Base-by-base conservation (phyloP, 495 filamentous ascomycete genomes). In the Trichodelitschia bisporula region DNA sequence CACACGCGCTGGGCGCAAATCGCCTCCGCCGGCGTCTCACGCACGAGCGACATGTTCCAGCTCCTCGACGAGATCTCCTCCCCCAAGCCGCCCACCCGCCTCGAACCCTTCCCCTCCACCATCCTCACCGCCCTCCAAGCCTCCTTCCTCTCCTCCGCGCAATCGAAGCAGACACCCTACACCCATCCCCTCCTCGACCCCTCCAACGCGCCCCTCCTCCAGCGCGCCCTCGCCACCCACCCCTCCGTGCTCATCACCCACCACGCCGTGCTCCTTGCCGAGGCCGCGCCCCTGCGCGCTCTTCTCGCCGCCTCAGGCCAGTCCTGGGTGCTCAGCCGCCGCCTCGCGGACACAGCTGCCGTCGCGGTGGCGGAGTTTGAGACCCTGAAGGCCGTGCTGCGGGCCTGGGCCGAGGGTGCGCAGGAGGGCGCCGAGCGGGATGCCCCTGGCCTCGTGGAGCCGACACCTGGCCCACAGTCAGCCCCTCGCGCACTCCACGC, bases 241-340 rank as follows among this genome's bases (percentile, higher is more conserved):
- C 10, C 16, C 18, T 28, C 27, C 26, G 4, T 37, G 11, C 17
- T 42, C 11, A 3, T 30, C 15, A 24, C 33, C 15, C 14, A 23
- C 27, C 27, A 6, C 27, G 19, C 33, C 4, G n/a, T 42, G 9
- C 37, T 47, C 24, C 41, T 51, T 1, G 39, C 43, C 17, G 40
- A 42, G 19, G 23, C 37, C 19, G 44, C 41, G 9, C 50, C 48
- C 3, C 31, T 53, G 11, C 48, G 50, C 20, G 40, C 45, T 3
- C 36, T 53, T 4, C 37, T 53, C 15, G 48, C 48, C 20, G 45
- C 51, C 1, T 39, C 46, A 4, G 48, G 48, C 3, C 44, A 53
- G 25, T 38, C 39, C 4, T 53, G 50, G 50, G 37, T 48, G n/a
- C 33, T n/a, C n/a, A n/a, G n/a, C n/a, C n/a, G n/a, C n/a, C n/a